These are phyloP conservation scores for Venturia asperata DNA, from an alignment of 2,329 filamentous ascomycete species.

Conservation along the genomic window DNA sequence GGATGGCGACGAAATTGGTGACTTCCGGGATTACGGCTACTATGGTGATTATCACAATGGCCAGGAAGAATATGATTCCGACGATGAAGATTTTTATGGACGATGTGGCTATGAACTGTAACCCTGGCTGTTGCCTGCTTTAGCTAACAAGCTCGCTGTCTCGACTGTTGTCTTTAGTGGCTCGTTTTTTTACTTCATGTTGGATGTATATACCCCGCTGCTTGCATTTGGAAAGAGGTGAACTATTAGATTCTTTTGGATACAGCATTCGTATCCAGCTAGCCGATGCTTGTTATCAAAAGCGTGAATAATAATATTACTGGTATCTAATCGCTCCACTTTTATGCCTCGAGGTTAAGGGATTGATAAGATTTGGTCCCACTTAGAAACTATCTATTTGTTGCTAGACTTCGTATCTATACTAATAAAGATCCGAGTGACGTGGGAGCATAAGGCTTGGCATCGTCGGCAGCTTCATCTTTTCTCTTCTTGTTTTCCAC, in stretches of 20 bases:
- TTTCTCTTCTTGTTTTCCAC: too few relatives aligned
- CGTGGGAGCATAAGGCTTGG: too few relatives aligned
- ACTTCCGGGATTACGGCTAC: neutral
- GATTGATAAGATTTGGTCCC: neutral
- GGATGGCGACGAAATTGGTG: slow-evolving; percentile 1
- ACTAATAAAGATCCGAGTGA: too few relatives aligned
- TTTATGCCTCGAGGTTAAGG: neutral
- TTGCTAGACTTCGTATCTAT: too few relatives aligned
- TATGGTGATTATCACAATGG: neutral
- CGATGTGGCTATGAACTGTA: neutral
- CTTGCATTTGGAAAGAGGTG: neutral
- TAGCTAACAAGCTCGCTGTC: neutral
- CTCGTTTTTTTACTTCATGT: neutral
- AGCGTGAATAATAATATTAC: neutral
- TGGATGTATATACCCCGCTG: slow-evolving; percentile 2
- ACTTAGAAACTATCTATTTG: too few relatives aligned
- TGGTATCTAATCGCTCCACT: neutral
- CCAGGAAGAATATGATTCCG: neutral
- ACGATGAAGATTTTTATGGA: neutral
- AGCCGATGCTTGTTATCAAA: neutral
- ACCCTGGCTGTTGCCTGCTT: neutral
- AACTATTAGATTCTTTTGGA: neutral
- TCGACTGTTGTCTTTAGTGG: neutral
- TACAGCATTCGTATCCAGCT: neutral
- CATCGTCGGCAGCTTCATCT: too few relatives aligned